These are phyloP conservation scores for Chlorella variabilis DNA, from an alignment of 163 green algal genomes.

Conservation along the genomic window DNA sequence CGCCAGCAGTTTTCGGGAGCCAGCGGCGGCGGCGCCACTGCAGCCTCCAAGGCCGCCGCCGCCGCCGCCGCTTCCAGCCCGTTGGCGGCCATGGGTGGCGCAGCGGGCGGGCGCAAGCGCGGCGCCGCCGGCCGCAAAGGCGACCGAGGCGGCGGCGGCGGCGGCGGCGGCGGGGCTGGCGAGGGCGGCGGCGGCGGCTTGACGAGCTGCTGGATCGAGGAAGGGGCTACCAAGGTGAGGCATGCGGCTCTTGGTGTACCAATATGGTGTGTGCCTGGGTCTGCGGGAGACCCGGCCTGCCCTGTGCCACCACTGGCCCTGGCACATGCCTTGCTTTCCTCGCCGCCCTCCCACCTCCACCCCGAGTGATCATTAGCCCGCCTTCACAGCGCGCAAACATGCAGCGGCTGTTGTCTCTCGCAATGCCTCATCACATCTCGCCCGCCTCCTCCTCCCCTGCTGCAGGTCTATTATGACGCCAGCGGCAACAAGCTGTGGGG, in stretches of 20 bases:
- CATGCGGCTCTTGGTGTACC: neutral
- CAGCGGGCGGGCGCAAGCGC: neutral
- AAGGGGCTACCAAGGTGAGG: constrained; percentile 4
- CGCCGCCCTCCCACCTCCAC: too few relatives aligned
- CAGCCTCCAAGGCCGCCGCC: constrained; percentile 9
- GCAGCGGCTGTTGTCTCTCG: too few relatives aligned
- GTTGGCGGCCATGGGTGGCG: neutral
- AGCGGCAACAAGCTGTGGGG: neutral
- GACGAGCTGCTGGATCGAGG: neutral
- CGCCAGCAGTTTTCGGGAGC: constrained; percentile 17
- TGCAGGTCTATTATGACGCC: constrained; percentile 9
- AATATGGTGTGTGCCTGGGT: too few relatives aligned
- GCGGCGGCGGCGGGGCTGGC: neutral
- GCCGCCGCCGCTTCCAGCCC: neutral
- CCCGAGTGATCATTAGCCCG: too few relatives aligned
- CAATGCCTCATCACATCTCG: too few relatives aligned
- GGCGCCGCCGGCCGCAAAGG: neutral
- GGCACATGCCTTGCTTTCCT: neutral
- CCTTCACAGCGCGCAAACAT: too few relatives aligned
- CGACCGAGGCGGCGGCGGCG: neutral
- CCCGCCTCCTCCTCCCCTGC: too few relatives aligned
- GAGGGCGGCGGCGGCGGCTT: neutral
- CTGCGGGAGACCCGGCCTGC: too few relatives aligned
- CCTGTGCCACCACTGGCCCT: too few relatives aligned
- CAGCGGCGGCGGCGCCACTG: constrained; percentile 9